These are phyloP conservation scores for Anisodus tanguticus DNA, from an alignment of 257 asterid genomes.

Conservation along the genomic window DNA sequence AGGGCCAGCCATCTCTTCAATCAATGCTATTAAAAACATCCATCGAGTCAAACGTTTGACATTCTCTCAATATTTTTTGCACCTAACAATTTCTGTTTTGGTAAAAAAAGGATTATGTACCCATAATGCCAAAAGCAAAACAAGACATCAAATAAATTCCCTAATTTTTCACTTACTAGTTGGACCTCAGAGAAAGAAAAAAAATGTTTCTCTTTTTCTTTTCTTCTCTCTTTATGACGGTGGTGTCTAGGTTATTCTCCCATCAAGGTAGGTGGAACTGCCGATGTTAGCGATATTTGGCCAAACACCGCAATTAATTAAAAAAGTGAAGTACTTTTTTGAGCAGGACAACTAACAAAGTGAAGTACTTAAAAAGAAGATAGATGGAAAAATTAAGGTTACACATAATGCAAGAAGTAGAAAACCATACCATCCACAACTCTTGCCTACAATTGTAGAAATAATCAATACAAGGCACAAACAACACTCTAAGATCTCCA, in stretches of 20 bases:
- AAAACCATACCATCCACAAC: background rate
- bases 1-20: background rate
- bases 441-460: background rate
- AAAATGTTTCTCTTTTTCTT: too few relatives aligned
- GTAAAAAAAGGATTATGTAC: background rate
- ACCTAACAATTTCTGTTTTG: background rate
- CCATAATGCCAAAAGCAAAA: background rate
- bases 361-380: too few relatives aligned
- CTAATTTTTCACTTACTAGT: background rate
- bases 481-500: too few relatives aligned
- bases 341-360: too few relatives aligned
- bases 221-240: too few relatives aligned
- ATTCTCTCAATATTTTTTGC: background rate
- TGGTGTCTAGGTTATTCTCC: background rate
- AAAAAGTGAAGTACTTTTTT: too few relatives aligned
- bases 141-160: background rate
- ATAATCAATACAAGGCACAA: too few relatives aligned
- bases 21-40: background rate
- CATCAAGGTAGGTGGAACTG: background rate
- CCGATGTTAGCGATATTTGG: background rate
- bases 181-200: background rate
- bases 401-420: background rate
- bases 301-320: background rate
- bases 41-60: background rate
- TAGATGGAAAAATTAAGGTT: too few relatives aligned